Evolutionary conservation across 1,284 basidiomycete genomes (phyloP).

Genomic region (Ganoderma sp.): DNA sequence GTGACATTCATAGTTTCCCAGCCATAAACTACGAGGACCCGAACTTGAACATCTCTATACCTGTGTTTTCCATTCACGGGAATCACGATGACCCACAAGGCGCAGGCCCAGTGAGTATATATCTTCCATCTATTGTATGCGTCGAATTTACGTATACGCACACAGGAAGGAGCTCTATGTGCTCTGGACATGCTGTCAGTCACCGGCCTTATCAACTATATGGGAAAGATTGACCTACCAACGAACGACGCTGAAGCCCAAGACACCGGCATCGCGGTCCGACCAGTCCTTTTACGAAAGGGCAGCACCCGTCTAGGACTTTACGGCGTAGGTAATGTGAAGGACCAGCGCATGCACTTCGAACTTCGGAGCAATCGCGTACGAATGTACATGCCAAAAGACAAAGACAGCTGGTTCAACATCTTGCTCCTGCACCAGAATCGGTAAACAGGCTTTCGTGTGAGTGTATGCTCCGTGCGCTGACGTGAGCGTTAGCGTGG

Average conservation of each 20-base stretch:
- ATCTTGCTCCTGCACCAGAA: slow-evolving; percentile 95
- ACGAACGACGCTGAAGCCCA: slow-evolving; percentile 68
- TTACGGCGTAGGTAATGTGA: slow-evolving; percentile 97
- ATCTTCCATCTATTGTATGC: slow-evolving; percentile 1
- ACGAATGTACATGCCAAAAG: slow-evolving; percentile 92
- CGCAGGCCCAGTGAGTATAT: slow-evolving; percentile 75
- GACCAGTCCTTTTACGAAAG: slow-evolving; percentile 90
- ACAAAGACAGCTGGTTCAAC: slow-evolving; percentile 96
- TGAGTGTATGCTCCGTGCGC: not conserved
- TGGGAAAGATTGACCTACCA: slow-evolving; percentile 87
- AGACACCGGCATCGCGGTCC: slow-evolving; percentile 82
- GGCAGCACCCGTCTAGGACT: slow-evolving; percentile 86
- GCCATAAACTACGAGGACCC: slow-evolving; percentile 97
- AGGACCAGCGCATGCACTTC: slow-evolving; percentile 95
- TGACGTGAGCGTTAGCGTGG: slow-evolving; percentile 68
- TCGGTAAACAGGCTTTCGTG: slow-evolving; percentile 59
- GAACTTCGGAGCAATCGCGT: slow-evolving; percentile 94
- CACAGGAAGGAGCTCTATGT: slow-evolving; percentile 90
- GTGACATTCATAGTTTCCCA: slow-evolving; percentile 74
- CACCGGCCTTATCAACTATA: slow-evolving; percentile 95
- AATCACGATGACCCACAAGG: slow-evolving; percentile 99
- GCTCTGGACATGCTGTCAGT: slow-evolving; percentile 95
- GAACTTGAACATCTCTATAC: slow-evolving; percentile 93
- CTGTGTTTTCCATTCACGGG: slow-evolving; percentile 98
- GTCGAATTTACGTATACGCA: not conserved